Base-by-base conservation (phyloP, 208 protist species). In the Leptomonas pyrrhocoris region DNA sequence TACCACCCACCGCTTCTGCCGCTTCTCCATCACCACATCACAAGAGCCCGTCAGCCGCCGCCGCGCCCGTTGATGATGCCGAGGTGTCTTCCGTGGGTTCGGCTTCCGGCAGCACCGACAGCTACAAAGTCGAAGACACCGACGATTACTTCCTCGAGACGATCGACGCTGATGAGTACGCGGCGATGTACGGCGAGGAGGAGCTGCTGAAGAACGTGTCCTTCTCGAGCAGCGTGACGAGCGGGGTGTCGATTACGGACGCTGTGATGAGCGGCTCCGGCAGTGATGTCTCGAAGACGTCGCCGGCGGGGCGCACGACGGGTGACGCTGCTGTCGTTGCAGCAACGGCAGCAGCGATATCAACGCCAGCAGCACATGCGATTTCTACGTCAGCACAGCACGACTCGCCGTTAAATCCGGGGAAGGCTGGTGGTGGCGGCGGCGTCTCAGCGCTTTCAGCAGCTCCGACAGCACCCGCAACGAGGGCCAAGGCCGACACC, bases 61-160 rank as follows among this genome's bases (percentile, higher is more conserved):
- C 12, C 16, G 25, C 46, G 19, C 25, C 60, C 9, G 34, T 11
- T 1, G n/a, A 9, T 18, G 61, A 28, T 36, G 46, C 63, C 18
- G 40, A 11, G 36, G 51, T n/a, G 1, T 77, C 71, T 16, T 66
- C 64, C 2, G 63, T 31, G 2, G 43, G 40, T 19, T 77, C 71
- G 6, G 40, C 19, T 2, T 46, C 56, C 13, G 61, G 67, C 27
- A 76, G 67, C 64, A 73, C 38, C 19, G 68, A 77, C 28, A 74
- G 71, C 63, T 74, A 77, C 61, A 82, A 77, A 48, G 71, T 77
- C 34, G 63, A 65, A 48, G 76, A 83, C 34, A 74, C 71, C 18
- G 78, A 85, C 54, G 68, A 74, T 27, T 81, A 81, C 74, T 85
- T 74, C 38, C 70, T 85, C 19, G 80, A 86, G 45, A 73, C 79